These are phyloP conservation scores for Sphaerosporella brunnea DNA, from an alignment of 495 filamentous ascomycete genomes.

Conservation along the genomic window DNA sequence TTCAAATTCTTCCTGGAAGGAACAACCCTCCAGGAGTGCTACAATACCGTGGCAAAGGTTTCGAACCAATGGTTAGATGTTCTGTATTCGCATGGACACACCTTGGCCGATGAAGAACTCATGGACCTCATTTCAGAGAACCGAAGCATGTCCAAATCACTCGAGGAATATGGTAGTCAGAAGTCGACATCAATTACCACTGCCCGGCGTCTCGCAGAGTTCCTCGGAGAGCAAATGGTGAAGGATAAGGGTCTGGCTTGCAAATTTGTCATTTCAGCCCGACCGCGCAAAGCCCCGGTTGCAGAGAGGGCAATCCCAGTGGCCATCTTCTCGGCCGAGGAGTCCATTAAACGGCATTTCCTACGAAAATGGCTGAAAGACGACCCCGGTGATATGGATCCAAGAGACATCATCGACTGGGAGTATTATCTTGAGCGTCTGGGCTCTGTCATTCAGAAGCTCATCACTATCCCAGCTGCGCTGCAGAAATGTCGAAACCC, in stretches of 20 bases:
- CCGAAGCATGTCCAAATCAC: constrained; percentile 86
- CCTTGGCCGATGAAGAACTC: constrained; percentile 84
- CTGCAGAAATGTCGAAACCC: constrained; percentile 89
- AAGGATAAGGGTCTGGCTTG: constrained; percentile 98
- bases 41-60: constrained; percentile 80
- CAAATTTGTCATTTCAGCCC: constrained; percentile 93
- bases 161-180: constrained; percentile 87
- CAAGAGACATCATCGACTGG: constrained; percentile 79
- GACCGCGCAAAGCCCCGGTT: constrained; percentile 73
- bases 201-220: constrained; percentile 86
- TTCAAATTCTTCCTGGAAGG: constrained; percentile 99
- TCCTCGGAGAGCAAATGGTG: constrained; percentile 93
- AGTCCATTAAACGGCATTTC: constrained; percentile 70
- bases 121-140: constrained; percentile 99
- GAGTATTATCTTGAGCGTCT: constrained; percentile 89
- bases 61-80: constrained; percentile 95
- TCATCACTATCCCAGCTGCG: constrained; percentile 95
- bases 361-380: constrained; percentile 89
- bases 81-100: constrained; percentile 64
- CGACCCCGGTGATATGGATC: constrained; percentile 85
- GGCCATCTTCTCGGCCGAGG: constrained; percentile 89
- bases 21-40: constrained; percentile 67
- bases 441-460: constrained; percentile 90
- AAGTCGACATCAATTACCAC: constrained; percentile 98
- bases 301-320: constrained; percentile 90